Base-by-base conservation (phyloP, 495 filamentous ascomycete genomes). In the Xylaria acuta region DNA sequence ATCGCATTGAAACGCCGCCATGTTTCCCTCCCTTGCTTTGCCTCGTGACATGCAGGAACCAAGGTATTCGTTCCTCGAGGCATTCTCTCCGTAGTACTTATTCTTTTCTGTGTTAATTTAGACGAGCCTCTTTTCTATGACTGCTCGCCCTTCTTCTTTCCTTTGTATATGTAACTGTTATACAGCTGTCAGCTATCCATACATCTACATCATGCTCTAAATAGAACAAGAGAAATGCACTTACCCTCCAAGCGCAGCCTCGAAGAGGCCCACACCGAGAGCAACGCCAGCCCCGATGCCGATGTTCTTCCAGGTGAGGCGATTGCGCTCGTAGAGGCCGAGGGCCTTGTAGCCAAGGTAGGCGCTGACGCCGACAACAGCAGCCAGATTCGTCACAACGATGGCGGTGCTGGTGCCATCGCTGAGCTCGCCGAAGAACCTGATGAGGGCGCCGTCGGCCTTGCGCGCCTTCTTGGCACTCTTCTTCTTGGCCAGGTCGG, bases 271-370 rank as follows among this genome's bases (percentile, higher is more conserved):
- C 8, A 86, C 82, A 9, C 74, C 81, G 11, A 78, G 76, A 5
- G 84, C 22, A 36, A 86, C 76, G n/a, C 81, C 84, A n/a, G 91
- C 88, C 73, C 88, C 90, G 5, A 90, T 71, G 16, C 92, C 93
- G 40, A 89, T 85, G 71, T 90, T 83, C 80, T 92, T 86, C 92
- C 91, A 93, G 32, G 87, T 89, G 62, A 96, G 79, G 76, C 88
- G 86, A n/a, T 91, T 90, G 38, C 85, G 82, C 27, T 87, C 83
- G 74, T 93, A 92, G 59, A 85, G 73, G 20, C 81, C 80, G 77
- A 82, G 84, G 1, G 82, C 84, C 75, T 80, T 82, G 73, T 80
- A 86, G 45, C 85, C 85, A 14, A 87, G 68, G 78, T 78, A 86
- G 4, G 78, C 76, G 75, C 85, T 83, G 30, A 86, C 63, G 6